Percentiles rank a stretch among this genome's conserved stretches.
Conservation (phyloP, 2,329 filamentous ascomycete genomes). For the Bipolaris bicolor region DNA sequence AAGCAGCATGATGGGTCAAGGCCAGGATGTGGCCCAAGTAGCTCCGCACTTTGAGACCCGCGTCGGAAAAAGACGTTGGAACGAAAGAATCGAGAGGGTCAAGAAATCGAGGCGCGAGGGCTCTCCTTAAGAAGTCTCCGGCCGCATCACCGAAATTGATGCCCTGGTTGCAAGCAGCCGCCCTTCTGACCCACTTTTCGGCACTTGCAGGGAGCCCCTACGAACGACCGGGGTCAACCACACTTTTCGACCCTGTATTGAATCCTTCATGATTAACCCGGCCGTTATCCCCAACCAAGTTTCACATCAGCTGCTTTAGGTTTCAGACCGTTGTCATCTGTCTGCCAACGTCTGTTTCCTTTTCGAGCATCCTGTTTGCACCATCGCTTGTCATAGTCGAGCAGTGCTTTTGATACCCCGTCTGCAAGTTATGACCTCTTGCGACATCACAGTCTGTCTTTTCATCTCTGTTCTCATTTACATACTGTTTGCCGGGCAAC, state of each 20-base stretch:
- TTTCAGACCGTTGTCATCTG: conserved; percentile 29
- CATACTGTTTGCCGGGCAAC: conserved; percentile 5
- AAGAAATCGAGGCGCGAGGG: conserved; percentile 49
- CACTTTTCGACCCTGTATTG: conserved; percentile 34
- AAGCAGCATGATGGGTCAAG: conserved; percentile 76
- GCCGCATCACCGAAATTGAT: conserved; percentile 29
- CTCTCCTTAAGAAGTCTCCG: conserved; percentile 45
- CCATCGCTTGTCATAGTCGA: neutral
- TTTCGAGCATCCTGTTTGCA: conserved; percentile 6
- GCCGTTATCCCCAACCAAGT: conserved; percentile 26
- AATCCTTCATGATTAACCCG: conserved; percentile 28
- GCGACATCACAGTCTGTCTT: conserved; percentile 12
- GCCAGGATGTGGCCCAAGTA: conserved; percentile 74
- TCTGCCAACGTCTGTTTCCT: conserved; percentile 12
- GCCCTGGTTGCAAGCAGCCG: conserved; percentile 36
- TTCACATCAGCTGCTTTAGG: conserved; percentile 31
- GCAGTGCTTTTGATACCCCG: conserved; percentile 24
- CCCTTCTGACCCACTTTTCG: conserved; percentile 40
- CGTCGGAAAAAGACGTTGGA: conserved; percentile 74
- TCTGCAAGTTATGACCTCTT: conserved; percentile 28
- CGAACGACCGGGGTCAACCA: conserved; percentile 38
- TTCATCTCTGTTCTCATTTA: conserved; percentile 10
- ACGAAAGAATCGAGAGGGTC: conserved; percentile 54
- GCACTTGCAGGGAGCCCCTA: conserved; percentile 44
- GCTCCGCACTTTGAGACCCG: conserved; percentile 90